Percentiles rank a stretch among this genome's conserved stretches.
These are phyloP conservation scores for Spizellomyces punctatus DNA, from an alignment of 192 early-diverging fungal species.

Conservation along the genomic window DNA sequence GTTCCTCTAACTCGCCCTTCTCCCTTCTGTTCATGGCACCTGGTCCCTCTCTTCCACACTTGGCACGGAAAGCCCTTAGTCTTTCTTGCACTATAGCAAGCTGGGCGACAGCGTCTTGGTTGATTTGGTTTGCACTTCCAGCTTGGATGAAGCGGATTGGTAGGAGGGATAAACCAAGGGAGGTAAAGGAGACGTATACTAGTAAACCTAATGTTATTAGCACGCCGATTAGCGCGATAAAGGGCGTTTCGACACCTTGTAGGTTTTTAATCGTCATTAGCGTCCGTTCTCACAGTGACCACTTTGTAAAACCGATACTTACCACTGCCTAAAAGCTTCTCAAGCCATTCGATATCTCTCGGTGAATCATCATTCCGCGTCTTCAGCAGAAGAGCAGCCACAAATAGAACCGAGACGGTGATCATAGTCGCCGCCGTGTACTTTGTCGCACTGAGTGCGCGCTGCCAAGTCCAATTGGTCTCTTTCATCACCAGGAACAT, in stretches of 20 bases:
- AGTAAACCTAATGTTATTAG: background rate
- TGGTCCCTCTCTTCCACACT: no score
- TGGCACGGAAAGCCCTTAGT: no score
- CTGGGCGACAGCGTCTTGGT: no score
- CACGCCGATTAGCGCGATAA: background rate
- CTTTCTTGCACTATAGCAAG: no score
- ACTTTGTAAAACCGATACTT: background rate
- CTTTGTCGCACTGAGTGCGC: background rate
- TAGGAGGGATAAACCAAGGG: background rate
- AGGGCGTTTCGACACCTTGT: background rate
- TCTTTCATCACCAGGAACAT: background rate
- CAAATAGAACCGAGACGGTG: background rate
- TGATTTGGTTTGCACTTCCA: no score
- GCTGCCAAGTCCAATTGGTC: background rate
- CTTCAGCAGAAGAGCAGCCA: background rate
- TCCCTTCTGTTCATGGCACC: no score
- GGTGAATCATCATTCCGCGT: background rate
- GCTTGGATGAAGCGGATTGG: background rate
- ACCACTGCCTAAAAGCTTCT: slow-evolving; percentile 1
- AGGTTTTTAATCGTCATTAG: no score
- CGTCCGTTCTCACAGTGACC: no score
- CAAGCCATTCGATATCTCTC: background rate
- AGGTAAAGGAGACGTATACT: background rate
- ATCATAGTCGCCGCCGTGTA: background rate
- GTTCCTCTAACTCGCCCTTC: no score